Base-by-base conservation (phyloP, 768 basidiomycete genomes). In the Kwoniella sp. region DNA sequence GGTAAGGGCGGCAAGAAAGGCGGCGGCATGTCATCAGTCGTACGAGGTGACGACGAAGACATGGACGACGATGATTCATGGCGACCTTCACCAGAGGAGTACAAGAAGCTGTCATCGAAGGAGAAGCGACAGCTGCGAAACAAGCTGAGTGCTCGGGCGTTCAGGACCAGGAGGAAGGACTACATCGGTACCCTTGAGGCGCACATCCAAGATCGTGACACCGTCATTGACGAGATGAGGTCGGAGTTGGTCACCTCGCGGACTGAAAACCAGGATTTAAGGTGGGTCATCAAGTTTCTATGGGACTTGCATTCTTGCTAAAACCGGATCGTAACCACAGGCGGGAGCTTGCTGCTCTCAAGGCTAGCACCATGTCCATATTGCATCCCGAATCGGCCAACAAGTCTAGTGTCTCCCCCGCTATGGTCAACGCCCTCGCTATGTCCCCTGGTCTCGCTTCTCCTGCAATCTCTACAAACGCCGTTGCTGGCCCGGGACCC, bases 61-160 rank as follows among this genome's bases (percentile, higher is more conserved):
- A 33, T 71, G 0, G 70, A 70, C 26, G 73, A 72, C 39, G 73
- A 74, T 26, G 73, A 74, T 39, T 64, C 62, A 11, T 74, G 73
- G 73, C 46, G 73, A 53, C 73, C 73, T 9, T 67, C 62, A 15
- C 86, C 90, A 0, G 93, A 95, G 60, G 90, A 91, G 57, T 95
- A 96, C 77, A 85, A 88, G 70, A 96, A 89, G 75, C 87, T 99
- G 82, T 83, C 83, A 5, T 86, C 84, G 66, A 96, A 93, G 77
- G 92, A 98, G 78, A 98, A 98, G 76, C 78, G 95, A 8, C 93
- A 98, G 73, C 77, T 98, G 36, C 75, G 93, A 44, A 99, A 99
- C 78, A 99, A 99, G 83, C 90, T 96, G 63, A 86, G 84, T 60
- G 93, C 93, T 0, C 78, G 92, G 47, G 95, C 93, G 71, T 96